Base-by-base conservation (phyloP, 2,329 filamentous ascomycete genomes). In the Fusarium newnesense region DNA sequence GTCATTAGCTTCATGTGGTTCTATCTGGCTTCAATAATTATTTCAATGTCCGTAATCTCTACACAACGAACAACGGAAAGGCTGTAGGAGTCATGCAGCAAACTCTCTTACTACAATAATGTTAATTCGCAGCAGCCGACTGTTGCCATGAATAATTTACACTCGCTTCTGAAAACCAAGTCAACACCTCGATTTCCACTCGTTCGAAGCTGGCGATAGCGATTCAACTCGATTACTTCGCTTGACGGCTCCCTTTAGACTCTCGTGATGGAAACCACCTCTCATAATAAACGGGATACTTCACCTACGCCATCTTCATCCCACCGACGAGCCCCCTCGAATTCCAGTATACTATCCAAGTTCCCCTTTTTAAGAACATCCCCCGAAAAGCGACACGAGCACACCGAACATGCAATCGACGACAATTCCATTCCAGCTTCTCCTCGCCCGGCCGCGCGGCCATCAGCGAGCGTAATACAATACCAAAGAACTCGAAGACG, bases 321-420 rank as follows among this genome's bases (percentile, higher is more conserved):
- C 12, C 79, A 76, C 53, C 76, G 75, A 64, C 85, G 89, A 79
- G 90, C 83, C 76, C 82, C 88, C 57, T 92, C 90, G 4, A 83
- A 85, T 44, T 90, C 90, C 39, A 89, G 90, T 67, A 85, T 95
- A 47, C 84, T 96, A 36, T 91, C 92, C 44, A 89, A 88, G 72
- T 85, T 96, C 60, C 89, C 91, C 44, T 94, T 95, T 79, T 83
- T 95, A 71, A 89, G 91, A 62, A 75, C 80, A 44, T 76, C 80
- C 1, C 73, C 78, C 39, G 83, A 75, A 43, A 70, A 83, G 59
- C 76, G 61, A 61, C 77, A 65, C 44, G 73, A 77, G 15, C 75
- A 81, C 72, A 78, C 84, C 76, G 82, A 83, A 70, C 83, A 75
- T 75, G 65, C 80, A 69, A 79, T 84, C 75, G 82, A 83, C 73